A percentile compares a stretch with the other conserved stretches of the same genome.
Evolutionary conservation across 2,329 filamentous ascomycete genomes (phyloP).

Genomic region (Monilinia aucupariae): DNA sequence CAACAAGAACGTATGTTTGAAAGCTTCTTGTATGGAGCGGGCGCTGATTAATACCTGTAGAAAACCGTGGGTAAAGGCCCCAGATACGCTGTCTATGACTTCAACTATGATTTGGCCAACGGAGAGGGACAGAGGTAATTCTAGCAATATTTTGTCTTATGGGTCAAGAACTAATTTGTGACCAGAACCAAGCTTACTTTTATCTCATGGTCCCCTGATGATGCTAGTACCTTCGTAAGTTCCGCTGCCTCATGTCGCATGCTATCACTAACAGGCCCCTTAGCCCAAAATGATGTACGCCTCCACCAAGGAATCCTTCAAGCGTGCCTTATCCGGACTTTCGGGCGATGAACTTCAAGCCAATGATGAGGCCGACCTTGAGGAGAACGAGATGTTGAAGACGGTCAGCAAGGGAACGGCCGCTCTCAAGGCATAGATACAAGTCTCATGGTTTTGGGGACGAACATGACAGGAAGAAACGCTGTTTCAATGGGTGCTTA

Average conservation of each 20-base stretch:
- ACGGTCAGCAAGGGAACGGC: slow-evolving; percentile 52
- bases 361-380: slow-evolving; percentile 78
- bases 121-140: slow-evolving; percentile 67
- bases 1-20: slow-evolving; percentile 55
- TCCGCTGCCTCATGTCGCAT: neutral
- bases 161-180: slow-evolving; percentile 22
- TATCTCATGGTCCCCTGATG: slow-evolving; percentile 75
- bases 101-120: slow-evolving; percentile 66
- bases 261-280: slow-evolving; percentile 12
- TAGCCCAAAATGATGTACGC: slow-evolving; percentile 88
- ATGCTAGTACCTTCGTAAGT: slow-evolving; percentile 63
- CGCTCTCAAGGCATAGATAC: slow-evolving; percentile 13
- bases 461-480: slow-evolving; percentile 11
- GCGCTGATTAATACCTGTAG: slow-evolving; percentile 36
- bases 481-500: slow-evolving; percentile 31
- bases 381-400: slow-evolving; percentile 66
- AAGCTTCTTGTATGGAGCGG: neutral
- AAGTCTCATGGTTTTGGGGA: slow-evolving; percentile 10
- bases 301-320: slow-evolving; percentile 80
- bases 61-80: slow-evolving; percentile 60
- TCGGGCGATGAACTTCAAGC: slow-evolving; percentile 69
- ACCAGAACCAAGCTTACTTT: slow-evolving; percentile 71
- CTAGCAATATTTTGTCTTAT: slow-evolving; percentile 21
- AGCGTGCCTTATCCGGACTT: slow-evolving; percentile 70
- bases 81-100: slow-evolving; percentile 80